Evolutionary conservation across 2,329 filamentous ascomycete species (phyloP).

Genomic region (Aspergillus terreus): DNA sequence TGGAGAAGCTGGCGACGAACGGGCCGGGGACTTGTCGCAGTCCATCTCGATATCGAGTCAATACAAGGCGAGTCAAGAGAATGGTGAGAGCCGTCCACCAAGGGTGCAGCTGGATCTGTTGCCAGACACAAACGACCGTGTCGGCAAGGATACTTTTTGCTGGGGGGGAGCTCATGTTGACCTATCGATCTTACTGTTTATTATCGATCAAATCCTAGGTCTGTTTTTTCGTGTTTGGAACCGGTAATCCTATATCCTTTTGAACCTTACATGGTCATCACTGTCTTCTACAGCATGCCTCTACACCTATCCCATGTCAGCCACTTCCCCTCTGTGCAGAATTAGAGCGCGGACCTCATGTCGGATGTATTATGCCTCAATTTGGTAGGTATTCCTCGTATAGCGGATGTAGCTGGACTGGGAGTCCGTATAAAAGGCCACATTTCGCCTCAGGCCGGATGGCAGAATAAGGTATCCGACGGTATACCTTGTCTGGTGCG

Average conservation of each 20-base stretch:
- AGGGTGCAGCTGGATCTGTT: neutral
- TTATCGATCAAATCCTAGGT: neutral
- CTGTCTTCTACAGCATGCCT: neutral
- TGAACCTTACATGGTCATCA: neutral
- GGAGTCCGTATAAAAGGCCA: neutral
- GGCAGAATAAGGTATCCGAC: neutral
- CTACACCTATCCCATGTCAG: neutral
- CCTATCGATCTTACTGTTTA: neutral
- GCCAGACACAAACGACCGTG: neutral
- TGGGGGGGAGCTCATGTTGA: neutral
- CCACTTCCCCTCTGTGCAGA: neutral
- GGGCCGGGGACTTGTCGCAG: constrained; percentile 2
- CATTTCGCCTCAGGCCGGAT: neutral
- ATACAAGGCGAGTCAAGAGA: neutral
- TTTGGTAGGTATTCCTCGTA: neutral
- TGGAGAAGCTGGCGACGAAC: neutral
- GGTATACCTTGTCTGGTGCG: neutral
- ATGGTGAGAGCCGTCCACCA: neutral
- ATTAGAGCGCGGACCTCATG: neutral
- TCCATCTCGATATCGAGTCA: neutral
- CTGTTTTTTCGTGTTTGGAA: neutral
- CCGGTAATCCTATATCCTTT: neutral
- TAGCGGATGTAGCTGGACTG: neutral
- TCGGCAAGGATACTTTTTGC: neutral
- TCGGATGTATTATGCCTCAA: neutral